Evolutionary conservation across 2,329 filamentous ascomycete species (phyloP).

Genomic region (Triangularia verruculosa): DNA sequence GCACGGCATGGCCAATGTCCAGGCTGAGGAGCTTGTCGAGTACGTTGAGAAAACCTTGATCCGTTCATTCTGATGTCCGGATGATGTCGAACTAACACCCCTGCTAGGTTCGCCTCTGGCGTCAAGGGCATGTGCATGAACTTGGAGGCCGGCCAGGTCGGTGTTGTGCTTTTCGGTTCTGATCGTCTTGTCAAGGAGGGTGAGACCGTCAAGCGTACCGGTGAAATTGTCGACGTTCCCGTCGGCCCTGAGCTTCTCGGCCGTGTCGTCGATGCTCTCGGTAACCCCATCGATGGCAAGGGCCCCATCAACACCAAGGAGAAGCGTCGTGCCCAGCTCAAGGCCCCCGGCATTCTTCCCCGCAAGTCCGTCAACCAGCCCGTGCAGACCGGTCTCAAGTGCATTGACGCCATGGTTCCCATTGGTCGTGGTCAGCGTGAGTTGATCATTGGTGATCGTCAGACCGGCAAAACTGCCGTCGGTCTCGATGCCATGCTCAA

Average conservation of each 20-base stretch:
- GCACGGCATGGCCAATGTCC: slow-evolving; percentile 99
- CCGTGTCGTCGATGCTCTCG: slow-evolving; percentile 97
- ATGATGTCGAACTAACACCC: slow-evolving; percentile 21
- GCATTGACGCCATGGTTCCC: slow-evolving; percentile 98
- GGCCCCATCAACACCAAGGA: slow-evolving; percentile 89
- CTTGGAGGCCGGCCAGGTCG: slow-evolving; percentile 99
- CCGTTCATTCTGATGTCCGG: slow-evolving; percentile 15
- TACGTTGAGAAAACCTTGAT: slow-evolving; percentile 53
- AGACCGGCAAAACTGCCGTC: slow-evolving; percentile 99
- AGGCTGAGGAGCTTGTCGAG: slow-evolving; percentile 99
- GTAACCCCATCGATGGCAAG: slow-evolving; percentile 99
- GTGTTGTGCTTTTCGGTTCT: slow-evolving; percentile 99
- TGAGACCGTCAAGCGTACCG: slow-evolving; percentile 99
- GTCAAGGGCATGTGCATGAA: slow-evolving; percentile 99
- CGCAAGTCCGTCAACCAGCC: slow-evolving; percentile 97
- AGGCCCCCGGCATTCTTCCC: slow-evolving; percentile 97
- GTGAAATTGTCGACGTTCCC: slow-evolving; percentile 97
- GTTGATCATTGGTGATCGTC: slow-evolving; percentile 99
- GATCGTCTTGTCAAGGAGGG: slow-evolving; percentile 99
- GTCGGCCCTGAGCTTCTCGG: slow-evolving; percentile 91
- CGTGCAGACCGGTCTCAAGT: slow-evolving; percentile 99
- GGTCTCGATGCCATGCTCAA: slow-evolving; percentile 97
- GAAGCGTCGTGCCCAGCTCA: slow-evolving; percentile 95
- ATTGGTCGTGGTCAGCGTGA: slow-evolving; percentile 99
- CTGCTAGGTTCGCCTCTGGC: slow-evolving; percentile 87